Percentiles rank a stretch among this genome's conserved stretches.
Evolutionary conservation across 805 yeast species (phyloP).

Genomic region (Schwanniomyces sp.): DNA sequence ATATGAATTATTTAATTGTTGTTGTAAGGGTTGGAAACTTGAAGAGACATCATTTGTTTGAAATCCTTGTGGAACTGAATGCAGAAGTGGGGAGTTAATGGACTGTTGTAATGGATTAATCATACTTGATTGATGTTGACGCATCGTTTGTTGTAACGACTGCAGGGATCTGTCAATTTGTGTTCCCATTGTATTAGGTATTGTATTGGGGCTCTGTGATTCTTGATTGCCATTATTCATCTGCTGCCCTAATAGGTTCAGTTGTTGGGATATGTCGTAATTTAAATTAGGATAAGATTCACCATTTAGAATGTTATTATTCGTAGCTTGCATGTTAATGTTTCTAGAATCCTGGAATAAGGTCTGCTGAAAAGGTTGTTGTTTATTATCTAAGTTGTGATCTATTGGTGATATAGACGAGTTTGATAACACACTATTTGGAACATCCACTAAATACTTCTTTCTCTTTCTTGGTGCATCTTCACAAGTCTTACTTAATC

Average conservation of each 20-base stretch:
- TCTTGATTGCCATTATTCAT: background rate
- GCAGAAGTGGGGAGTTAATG: background rate
- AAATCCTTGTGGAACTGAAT: background rate
- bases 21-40: background rate
- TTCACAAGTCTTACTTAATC: constrained; percentile 66
- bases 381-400: background rate
- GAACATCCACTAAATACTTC: constrained; percentile 72
- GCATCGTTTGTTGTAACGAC: background rate
- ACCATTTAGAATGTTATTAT: constrained; percentile 5
- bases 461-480: constrained; percentile 89
- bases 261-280: background rate
- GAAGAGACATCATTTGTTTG: background rate
- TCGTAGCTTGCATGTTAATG: background rate
- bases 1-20: constrained; percentile 5
- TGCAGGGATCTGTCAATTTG: constrained; percentile 2
- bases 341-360: constrained; percentile 14
- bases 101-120: background rate
- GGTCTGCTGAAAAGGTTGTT: constrained; percentile 9
- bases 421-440: constrained; percentile 21
- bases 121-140: background rate
- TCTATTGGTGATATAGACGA: constrained; percentile 2
- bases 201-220: background rate
- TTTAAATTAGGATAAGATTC: background rate
- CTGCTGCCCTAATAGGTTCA: background rate
- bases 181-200: background rate